Base-by-base conservation (phyloP, 805 yeast genomes). In the Lipomyces anomalus region DNA sequence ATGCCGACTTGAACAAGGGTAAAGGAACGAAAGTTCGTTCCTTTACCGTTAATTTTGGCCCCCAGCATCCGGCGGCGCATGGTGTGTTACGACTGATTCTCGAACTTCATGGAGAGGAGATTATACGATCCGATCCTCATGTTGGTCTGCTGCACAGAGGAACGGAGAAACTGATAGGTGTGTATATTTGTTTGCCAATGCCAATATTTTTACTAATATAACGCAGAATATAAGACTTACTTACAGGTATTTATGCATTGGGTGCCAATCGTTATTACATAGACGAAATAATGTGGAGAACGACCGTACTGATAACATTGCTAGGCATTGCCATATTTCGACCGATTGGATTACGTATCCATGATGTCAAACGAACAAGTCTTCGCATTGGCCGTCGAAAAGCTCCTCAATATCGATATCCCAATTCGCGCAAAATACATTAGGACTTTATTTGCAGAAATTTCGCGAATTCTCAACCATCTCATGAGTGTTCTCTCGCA, bases 51-150 rank as follows among this genome's bases (percentile, higher is more conserved):
- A 86, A 86, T 68, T 85, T 85, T 63, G 95, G 95, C 30, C 95
- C 95, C 40, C 95, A 85, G 69, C 95, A 85, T 71, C 95, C 95
- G 21, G 95, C 95, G 52, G 95, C 95, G 23, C 95, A 85, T 70
- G 95, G 95, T 57, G 95, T 85, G 67, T 72, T 85, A 71, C 77
- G 95, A 64, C 73, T 85, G 66, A 86, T 85, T 66, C 71, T 85
- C 61, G 95, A 85, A 69, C 75, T 85, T 51, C 84, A 83, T 61
- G 95, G 95, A 57, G 95, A 85, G 67, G 95, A 85, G 66, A 82
- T 86, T 57, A 77, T 86, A 40, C 76, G 95, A 57, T 73, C 89
- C 3, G 95, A 85, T 63, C 95, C 95, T 33, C 95, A 85, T 65
- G 85, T 85, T 55, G 95, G 95, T 30, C 70, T 85, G 62, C 74